A percentile compares a stretch with the other conserved stretches of the same genome.
These are phyloP conservation scores for Echites panduratus DNA, from an alignment of 257 asterid species.

Conservation along the genomic window DNA sequence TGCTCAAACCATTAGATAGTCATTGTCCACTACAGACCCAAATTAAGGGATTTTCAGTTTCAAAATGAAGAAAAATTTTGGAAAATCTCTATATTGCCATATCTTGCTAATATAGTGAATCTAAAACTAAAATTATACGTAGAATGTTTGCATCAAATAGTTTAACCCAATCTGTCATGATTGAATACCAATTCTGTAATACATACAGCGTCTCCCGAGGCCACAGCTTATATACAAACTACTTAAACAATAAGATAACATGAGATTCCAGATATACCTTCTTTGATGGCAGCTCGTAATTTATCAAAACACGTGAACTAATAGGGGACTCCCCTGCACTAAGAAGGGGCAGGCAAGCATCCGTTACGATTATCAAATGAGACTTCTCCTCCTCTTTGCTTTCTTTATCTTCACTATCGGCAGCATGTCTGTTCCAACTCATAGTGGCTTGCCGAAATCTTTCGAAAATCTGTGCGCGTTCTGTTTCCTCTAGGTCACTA, in stretches of 20 bases:
- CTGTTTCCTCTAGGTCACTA: conserved; percentile 71
- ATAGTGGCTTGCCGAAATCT: conserved; percentile 51
- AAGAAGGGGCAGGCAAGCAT: conserved; percentile 81
- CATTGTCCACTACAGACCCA: background rate
- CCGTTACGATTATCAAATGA: conserved; percentile 69
- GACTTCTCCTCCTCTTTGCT: conserved; percentile 50
- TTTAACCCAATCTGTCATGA: no score
- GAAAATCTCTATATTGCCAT: background rate
- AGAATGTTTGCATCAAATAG: background rate
- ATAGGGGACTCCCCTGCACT: conserved; percentile 61
- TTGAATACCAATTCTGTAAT: background rate
- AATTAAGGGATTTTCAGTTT: background rate
- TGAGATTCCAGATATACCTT: conserved; percentile 34
- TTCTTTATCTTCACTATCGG: conserved; percentile 37
- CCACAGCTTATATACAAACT: background rate
- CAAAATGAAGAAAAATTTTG: background rate
- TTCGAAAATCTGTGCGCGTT: conserved; percentile 52
- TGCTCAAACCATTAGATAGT: background rate
- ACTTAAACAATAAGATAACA: background rate
- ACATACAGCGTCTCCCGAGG: background rate
- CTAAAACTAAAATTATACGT: background rate
- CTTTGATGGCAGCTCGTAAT: conserved; percentile 78
- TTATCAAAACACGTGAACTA: conserved; percentile 63
- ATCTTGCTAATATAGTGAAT: background rate
- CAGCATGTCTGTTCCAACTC: conserved; percentile 57